These are phyloP conservation scores for Trichoderma cornu-damae DNA, from an alignment of 2,329 filamentous ascomycete genomes.

Conservation along the genomic window DNA sequence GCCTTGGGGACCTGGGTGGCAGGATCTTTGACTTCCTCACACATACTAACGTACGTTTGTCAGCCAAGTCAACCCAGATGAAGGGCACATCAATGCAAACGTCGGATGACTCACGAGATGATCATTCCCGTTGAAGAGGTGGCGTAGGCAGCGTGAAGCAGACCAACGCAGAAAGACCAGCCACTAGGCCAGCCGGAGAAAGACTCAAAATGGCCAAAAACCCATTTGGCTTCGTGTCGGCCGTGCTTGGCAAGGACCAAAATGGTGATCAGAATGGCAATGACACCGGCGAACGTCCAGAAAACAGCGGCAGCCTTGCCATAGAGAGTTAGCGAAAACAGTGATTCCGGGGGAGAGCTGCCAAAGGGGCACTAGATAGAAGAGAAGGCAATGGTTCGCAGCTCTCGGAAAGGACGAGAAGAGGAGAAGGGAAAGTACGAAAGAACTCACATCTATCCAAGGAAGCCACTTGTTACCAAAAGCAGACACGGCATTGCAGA, in stretches of 20 bases:
- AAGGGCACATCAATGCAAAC: background rate
- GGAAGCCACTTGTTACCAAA: slow-evolving; percentile 65
- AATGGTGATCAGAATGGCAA: slow-evolving; percentile 58
- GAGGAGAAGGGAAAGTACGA: background rate
- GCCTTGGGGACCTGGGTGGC: slow-evolving; percentile 65
- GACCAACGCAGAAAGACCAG: slow-evolving; percentile 69
- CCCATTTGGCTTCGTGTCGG: slow-evolving; percentile 56
- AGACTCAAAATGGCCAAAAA: slow-evolving; percentile 64
- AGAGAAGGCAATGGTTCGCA: slow-evolving; percentile 9
- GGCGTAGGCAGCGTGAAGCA: slow-evolving; percentile 67
- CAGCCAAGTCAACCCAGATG: background rate
- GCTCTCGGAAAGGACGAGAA: background rate
- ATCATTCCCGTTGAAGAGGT: slow-evolving; percentile 77
- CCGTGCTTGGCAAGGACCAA: slow-evolving; percentile 65
- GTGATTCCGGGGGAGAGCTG: background rate
- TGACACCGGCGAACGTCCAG: slow-evolving; percentile 67
- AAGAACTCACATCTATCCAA: slow-evolving; percentile 59
- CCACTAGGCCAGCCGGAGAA: slow-evolving; percentile 64
- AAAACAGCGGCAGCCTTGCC: slow-evolving; percentile 63
- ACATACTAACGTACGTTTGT: slow-evolving; percentile 49
- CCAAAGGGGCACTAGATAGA: too few relatives aligned
- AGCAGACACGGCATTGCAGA: slow-evolving; percentile 60
- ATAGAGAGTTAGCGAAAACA: background rate
- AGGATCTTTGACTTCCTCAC: slow-evolving; percentile 64
- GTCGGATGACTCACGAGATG: slow-evolving; percentile 56